A percentile compares a stretch with the other conserved stretches of the same genome.
phyloP scores from a whole-genome alignment of 257 asterid species.

The Paulownia fortunei region DNA sequence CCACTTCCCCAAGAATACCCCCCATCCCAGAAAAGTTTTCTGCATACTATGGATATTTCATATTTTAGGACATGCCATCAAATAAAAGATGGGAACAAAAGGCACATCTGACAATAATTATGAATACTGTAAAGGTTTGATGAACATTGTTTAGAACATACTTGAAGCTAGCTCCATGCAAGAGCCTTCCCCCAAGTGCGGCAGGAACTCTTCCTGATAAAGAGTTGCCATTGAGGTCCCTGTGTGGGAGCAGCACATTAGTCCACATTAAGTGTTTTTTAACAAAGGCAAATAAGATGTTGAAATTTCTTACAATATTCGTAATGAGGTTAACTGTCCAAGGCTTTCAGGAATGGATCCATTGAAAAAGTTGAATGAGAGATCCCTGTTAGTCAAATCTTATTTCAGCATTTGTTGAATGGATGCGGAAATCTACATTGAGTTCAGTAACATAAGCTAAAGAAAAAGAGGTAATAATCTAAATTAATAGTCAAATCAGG shows the following conservation, averaged over 20 bases:
- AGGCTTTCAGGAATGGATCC: conserved; percentile 95
- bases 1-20: no score
- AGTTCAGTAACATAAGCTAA: conserved; percentile 4
- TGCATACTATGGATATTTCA: not conserved
- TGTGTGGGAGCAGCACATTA: conserved; percentile 38
- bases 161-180: conserved; percentile 87
- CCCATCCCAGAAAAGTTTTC: no score
- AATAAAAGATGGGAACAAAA: not conserved
- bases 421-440: conserved; percentile 16
- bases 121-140: not conserved
- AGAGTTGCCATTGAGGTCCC: conserved; percentile 92
- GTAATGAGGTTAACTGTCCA: conserved; percentile 74
- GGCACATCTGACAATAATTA: not conserved
- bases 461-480: not conserved
- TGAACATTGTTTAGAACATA: conserved; percentile 23
- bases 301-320: conserved; percentile 69
- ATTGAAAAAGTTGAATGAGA: conserved; percentile 81
- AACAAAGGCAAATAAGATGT: conserved; percentile 5
- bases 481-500: not conserved
- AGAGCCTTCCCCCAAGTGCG: conserved; percentile 90
- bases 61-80: not conserved
- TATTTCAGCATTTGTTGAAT: conserved; percentile 32
- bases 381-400: conserved; percentile 71
- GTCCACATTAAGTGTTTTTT: not conserved
- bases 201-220: conserved; percentile 88